Evolutionary conservation across 108 stramenopile species (phyloP), one percentile per base, ranked within the genome.

Genomic region (Pseudonitzschia multistriata): DNA sequence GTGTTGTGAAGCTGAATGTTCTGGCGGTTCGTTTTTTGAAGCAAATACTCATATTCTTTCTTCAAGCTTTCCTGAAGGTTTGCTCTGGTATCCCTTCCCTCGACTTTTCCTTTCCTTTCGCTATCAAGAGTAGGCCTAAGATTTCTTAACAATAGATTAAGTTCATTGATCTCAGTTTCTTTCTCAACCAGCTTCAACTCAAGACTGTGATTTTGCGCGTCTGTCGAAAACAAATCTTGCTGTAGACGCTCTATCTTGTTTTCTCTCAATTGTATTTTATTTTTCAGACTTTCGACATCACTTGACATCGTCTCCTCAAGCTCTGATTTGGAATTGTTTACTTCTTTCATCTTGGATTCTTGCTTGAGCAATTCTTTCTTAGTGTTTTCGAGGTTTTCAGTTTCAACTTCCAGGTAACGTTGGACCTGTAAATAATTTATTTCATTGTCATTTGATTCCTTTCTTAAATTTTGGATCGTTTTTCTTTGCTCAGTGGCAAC

Each of bases 401-500:
- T 64, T 10, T 47, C 0, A 22, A 30, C 28, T 6, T 39, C 24
- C 25, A 64, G 21, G 10, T 13, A 0, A 2, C 28, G 63, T 45
- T 64, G 40, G 35, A 64, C 21, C 24, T 64, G 22, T 15, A 45
- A 0, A 28, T 35, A 28, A 7, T 40, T 15, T 8, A 19, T 15
- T 45, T 64, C 28, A 7, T 47, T 64, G 24, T 19, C 42, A 11
- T 47, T 28, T 42, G 27, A 47, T 64, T 22, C 27, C 30, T 25
- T 42, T 39, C 27, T 40, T 17, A 47, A n/a, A 28, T 27, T 25
- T 39, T 64, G 40, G 0, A 48, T 64, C 6, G n/a, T 64, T 28
- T 64, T 14, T 21, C 42, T 64, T 64, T 64, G 63, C 29, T 64
- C 63, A 35, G 63, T 64, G 25, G 15, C 11, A 10, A 28, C 63